These are phyloP conservation scores for Aspergillus latus DNA, from an alignment of 2,329 filamentous ascomycete genomes.

Conservation along the genomic window DNA sequence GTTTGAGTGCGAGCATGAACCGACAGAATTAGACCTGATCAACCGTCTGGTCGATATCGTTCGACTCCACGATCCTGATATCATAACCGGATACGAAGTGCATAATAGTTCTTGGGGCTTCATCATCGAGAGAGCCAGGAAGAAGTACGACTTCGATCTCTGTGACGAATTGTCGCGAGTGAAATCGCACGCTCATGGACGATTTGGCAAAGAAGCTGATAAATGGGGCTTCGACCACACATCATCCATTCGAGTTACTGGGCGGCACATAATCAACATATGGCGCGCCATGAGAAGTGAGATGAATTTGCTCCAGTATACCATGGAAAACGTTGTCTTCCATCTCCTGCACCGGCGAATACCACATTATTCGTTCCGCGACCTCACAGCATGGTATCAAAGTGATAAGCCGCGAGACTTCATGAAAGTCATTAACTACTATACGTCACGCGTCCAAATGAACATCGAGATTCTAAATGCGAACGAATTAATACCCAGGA, in stretches of 20 bases:
- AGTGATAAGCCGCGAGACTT: constrained; percentile 68
- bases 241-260: constrained; percentile 87
- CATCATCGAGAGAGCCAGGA: constrained; percentile 80
- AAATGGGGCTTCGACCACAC: constrained; percentile 93
- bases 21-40: constrained; percentile 79
- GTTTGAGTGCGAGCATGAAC: constrained; percentile 70
- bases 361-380: constrained; percentile 78
- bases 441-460: constrained; percentile 70
- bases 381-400: constrained; percentile 78
- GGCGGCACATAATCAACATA: constrained; percentile 93
- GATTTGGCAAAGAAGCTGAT: constrained; percentile 82
- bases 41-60: constrained; percentile 86
- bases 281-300: constrained; percentile 96
- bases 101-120: constrained; percentile 95
- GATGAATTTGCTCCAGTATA: constrained; percentile 88
- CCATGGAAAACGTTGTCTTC: constrained; percentile 92
- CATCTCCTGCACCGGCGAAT: constrained; percentile 84
- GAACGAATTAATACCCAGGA: constrained; percentile 84
- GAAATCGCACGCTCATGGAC: constrained; percentile 77
- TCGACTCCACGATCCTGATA: constrained; percentile 79
- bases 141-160: constrained; percentile 86
- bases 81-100: constrained; percentile 92
- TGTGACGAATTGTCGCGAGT: constrained; percentile 90
- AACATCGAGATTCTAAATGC: constrained; percentile 88
- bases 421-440: constrained; percentile 74